Evolutionary conservation across 2,329 filamentous ascomycete genomes (phyloP).

Genomic region (Massarina eburnea): DNA sequence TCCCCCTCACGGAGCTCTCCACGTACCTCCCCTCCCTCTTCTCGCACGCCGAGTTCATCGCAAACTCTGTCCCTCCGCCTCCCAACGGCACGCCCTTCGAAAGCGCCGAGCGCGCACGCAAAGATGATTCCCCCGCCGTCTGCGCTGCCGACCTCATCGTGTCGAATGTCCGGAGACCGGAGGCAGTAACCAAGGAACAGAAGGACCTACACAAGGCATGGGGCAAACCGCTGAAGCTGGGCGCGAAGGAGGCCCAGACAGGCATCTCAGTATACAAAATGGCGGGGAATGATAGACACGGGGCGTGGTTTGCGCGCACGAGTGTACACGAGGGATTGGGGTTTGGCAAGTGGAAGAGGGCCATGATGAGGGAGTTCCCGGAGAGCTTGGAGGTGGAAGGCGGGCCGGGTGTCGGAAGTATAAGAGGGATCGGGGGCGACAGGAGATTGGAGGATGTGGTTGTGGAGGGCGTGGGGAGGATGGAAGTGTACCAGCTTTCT

Average conservation of each 20-base stretch:
- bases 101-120: slow-evolving; percentile 57
- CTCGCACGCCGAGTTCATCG: slow-evolving; percentile 66
- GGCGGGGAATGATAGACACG: slow-evolving; percentile 74
- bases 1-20: slow-evolving; percentile 46
- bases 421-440: slow-evolving; percentile 85
- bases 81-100: slow-evolving; percentile 49
- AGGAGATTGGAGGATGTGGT: slow-evolving; percentile 66
- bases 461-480: slow-evolving; percentile 61
- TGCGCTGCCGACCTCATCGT: slow-evolving; percentile 56
- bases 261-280: slow-evolving; percentile 80
- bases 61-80: slow-evolving; percentile 72
- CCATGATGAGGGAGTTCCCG: slow-evolving; percentile 75
- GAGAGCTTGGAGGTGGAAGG: slow-evolving; percentile 73
- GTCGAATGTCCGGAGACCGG: slow-evolving; percentile 52
- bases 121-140: slow-evolving; percentile 55
- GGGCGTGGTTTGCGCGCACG: slow-evolving; percentile 84
- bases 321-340: slow-evolving; percentile 79
- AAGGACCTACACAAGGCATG: slow-evolving; percentile 74
- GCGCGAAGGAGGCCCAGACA: slow-evolving; percentile 71
- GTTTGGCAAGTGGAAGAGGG: slow-evolving; percentile 76
- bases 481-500: slow-evolving; percentile 81
- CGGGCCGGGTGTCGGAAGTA: slow-evolving; percentile 70
- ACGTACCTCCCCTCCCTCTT: slow-evolving; percentile 46
- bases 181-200: slow-evolving; percentile 54
- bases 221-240: slow-evolving; percentile 79